Base-by-base conservation (phyloP, 1,284 basidiomycete species). In the Puccinia novopanici region DNA sequence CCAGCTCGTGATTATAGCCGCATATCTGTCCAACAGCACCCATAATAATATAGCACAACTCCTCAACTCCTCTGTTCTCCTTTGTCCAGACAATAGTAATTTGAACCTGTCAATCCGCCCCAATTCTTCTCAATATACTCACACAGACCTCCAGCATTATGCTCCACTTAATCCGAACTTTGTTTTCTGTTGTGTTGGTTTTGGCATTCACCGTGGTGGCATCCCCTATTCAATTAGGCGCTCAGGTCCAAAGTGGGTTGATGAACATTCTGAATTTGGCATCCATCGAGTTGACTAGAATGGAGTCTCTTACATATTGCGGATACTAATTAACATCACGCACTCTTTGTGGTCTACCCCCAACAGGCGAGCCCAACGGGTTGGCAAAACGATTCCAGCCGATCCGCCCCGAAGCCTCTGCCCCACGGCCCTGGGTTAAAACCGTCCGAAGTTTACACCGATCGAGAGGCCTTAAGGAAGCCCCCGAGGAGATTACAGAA, bases 141-240 rank as follows among this genome's bases (percentile, higher is more conserved):
- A n/a, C n/a, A 52, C 24, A 71, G 52, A 71, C 68, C 68, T 54
- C 48, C 30, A 71, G 68, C 52, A 34, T 52, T 54, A 71, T 71
- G 68, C 68, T 71, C 68, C 45, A 71, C 52, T 54, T 71, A 50
- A 71, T 54, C 52, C 68, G 52, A 71, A 71, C 68, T 71, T 48
- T 71, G 68, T 71, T 71, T 71, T 71, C 68, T 52, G 52, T 71
- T 45, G n/a, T 34, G 17, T 71, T 71, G 68, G 68, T 71, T 71
- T 34, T 71, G 68, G 68, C 68, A 52, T 71, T 71, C 48, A 71
- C 68, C 17, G 68, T 71, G 45, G 68, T 24, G 10, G 68, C 9
- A 37, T 54, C 52, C 68, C 68, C 68, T 71, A 54, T 34, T 27
- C 68, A 54, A n/a, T n/a, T n/a, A 71, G 48, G 27, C 48, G 68